Conservation (phyloP, 1,284 basidiomycete species). For the Ustilago crameri region DNA sequence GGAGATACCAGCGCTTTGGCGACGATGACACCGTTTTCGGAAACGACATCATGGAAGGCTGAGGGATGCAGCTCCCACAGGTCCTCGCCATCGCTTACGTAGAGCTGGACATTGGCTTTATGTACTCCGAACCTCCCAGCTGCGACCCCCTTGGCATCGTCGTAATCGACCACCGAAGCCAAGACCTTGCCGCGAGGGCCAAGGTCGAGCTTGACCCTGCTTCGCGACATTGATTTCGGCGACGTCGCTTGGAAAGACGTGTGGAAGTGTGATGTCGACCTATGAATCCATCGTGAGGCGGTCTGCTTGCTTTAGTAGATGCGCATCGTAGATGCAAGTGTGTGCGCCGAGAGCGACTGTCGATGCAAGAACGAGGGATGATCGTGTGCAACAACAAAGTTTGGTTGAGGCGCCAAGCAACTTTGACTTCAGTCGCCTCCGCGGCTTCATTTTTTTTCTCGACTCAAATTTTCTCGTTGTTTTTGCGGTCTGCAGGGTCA, state of each 20-base stretch:
- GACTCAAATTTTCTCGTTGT: neutral
- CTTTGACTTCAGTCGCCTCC: too few species aligned
- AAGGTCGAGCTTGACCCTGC: slow-evolving; percentile 45
- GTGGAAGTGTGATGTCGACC: neutral
- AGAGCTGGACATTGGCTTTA: slow-evolving; percentile 23
- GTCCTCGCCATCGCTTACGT: slow-evolving; percentile 35
- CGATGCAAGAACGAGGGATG: neutral
- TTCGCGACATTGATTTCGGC: slow-evolving; percentile 9
- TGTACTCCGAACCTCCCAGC: slow-evolving; percentile 26
- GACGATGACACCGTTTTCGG: slow-evolving; percentile 36
- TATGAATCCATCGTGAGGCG: neutral
- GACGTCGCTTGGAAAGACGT: neutral
- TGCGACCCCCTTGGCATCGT: slow-evolving; percentile 35
- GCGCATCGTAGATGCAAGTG: too few species aligned
- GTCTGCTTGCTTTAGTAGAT: neutral
- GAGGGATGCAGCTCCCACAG: slow-evolving; percentile 45
- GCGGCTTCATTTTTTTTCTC: too few species aligned
- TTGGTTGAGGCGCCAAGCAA: too few species aligned
- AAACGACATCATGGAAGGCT: slow-evolving; percentile 40
- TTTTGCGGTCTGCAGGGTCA: neutral
- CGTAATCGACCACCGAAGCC: slow-evolving; percentile 30
- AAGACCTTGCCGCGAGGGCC: slow-evolving; percentile 43
- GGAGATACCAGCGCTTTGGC: slow-evolving; percentile 12
- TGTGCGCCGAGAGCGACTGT: too few species aligned
- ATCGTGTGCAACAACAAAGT: too few species aligned